Conservation (phyloP, 2,329 filamentous ascomycete genomes). For the Nemania bipapillata region DNA sequence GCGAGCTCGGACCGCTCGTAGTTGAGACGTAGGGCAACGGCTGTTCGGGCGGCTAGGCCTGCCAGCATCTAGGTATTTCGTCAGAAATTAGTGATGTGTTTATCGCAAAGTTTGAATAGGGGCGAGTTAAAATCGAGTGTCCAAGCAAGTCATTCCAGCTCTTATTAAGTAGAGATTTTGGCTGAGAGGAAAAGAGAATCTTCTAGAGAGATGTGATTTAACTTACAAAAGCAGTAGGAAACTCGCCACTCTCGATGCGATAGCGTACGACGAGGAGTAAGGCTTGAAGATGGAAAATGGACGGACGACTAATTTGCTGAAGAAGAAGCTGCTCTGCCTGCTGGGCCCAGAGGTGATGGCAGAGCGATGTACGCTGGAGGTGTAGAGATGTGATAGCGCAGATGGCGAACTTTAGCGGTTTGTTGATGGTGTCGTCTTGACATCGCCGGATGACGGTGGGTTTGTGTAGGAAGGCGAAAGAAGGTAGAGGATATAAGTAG, state of each 20-base stretch:
- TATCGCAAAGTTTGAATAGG: background rate
- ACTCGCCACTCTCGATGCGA: slow-evolving; percentile 50
- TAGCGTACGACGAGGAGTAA: slow-evolving; percentile 50
- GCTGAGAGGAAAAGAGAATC: background rate
- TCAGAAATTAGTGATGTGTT: slow-evolving; percentile 10
- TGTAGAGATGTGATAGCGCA: slow-evolving; percentile 51
- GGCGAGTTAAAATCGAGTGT: background rate
- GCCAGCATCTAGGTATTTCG: slow-evolving; percentile 48
- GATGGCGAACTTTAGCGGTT: slow-evolving; percentile 50
- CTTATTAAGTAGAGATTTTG: background rate
- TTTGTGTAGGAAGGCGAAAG: slow-evolving; percentile 53
- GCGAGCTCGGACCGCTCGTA: slow-evolving; percentile 54
- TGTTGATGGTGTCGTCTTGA: slow-evolving; percentile 48
- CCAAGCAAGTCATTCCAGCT: background rate
- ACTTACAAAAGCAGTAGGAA: slow-evolving; percentile 49
- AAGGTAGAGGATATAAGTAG: slow-evolving; percentile 50
- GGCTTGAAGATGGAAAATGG: slow-evolving; percentile 51
- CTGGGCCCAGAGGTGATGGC: slow-evolving; percentile 48
- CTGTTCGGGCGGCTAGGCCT: slow-evolving; percentile 52
- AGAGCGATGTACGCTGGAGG: slow-evolving; percentile 42
- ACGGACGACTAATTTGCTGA: slow-evolving; percentile 50
- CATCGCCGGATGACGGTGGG: slow-evolving; percentile 50
- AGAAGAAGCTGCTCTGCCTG: slow-evolving; percentile 51
- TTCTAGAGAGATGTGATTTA: background rate
- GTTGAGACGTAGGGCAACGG: slow-evolving; percentile 55